Conservation (phyloP, 2,329 filamentous ascomycete genomes). For the Shiraia sp. region DNA sequence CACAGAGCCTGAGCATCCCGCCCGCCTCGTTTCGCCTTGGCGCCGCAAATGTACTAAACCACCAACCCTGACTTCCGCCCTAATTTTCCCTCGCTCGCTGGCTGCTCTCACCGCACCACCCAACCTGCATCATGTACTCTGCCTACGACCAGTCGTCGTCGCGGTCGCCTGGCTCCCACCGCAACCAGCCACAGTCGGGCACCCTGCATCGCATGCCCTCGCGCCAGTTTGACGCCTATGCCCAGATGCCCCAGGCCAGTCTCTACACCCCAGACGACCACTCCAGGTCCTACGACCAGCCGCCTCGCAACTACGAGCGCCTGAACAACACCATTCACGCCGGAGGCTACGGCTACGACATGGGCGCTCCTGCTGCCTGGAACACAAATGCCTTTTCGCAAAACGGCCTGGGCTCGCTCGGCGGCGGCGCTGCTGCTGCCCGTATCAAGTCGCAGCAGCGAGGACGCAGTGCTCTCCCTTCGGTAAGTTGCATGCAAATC, state of each 20-base stretch:
- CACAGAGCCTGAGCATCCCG: constrained; percentile 16
- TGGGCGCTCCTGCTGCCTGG: constrained; percentile 74
- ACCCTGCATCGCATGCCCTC: constrained; percentile 72
- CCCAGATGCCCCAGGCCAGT: constrained; percentile 63
- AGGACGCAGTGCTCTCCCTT: constrained; percentile 65
- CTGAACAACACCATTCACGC: constrained; percentile 61
- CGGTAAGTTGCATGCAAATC: constrained; percentile 71
- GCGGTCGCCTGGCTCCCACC: constrained; percentile 75
- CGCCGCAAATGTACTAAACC: constrained; percentile 25
- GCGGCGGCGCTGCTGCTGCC: constrained; percentile 51
- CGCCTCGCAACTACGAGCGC: constrained; percentile 61
- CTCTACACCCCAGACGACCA: constrained; percentile 73
- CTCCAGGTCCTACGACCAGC: constrained; percentile 52
- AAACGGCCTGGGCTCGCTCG: constrained; percentile 65
- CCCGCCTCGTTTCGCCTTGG: constrained; percentile 25
- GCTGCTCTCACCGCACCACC: constrained; percentile 12
- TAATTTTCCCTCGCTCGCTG: constrained; percentile 28
- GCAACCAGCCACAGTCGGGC: constrained; percentile 60
- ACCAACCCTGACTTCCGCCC: constrained; percentile 21
- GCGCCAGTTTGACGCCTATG: constrained; percentile 76
- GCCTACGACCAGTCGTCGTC: constrained; percentile 51
- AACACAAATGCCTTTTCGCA: constrained; percentile 73
- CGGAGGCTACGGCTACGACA: constrained; percentile 70
- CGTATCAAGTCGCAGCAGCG: constrained; percentile 61
- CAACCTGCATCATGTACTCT: constrained; percentile 40